phyloP scores from a whole-genome alignment of 257 asterid species.

The Asclepias syriaca region DNA sequence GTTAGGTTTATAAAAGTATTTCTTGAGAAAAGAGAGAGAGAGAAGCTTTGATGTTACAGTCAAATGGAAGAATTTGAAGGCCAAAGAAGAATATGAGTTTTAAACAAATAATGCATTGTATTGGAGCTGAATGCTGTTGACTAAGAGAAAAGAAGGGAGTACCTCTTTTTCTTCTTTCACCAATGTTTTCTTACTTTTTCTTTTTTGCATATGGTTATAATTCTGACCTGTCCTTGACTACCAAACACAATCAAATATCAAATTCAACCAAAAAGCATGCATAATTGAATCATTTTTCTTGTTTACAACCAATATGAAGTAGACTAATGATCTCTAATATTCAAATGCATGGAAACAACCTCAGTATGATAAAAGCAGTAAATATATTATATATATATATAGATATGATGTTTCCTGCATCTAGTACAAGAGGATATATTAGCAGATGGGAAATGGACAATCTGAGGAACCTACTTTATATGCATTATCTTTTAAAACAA shows the following conservation, averaged over 20 bases:
- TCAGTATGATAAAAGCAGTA: neutral
- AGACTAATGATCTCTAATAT: neutral
- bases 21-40: neutral
- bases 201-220: neutral
- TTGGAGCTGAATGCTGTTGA: neutral
- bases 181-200: neutral
- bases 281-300: neutral
- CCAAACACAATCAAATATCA: neutral
- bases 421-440: neutral
- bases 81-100: neutral
- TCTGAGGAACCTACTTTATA: neutral
- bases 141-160: neutral
- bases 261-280: neutral
- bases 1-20: neutral
- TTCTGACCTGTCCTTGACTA: neutral
- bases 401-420: neutral
- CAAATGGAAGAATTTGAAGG: neutral
- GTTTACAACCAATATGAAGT: neutral
- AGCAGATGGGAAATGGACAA: neutral
- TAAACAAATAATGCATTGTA: neutral
- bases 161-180: neutral
- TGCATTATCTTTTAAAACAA: neutral
- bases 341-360: neutral
- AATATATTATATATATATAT: neutral
- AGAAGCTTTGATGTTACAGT: neutral